Conservation (phyloP, 352 stramenopile species). For the Pythium chondricola region DNA sequence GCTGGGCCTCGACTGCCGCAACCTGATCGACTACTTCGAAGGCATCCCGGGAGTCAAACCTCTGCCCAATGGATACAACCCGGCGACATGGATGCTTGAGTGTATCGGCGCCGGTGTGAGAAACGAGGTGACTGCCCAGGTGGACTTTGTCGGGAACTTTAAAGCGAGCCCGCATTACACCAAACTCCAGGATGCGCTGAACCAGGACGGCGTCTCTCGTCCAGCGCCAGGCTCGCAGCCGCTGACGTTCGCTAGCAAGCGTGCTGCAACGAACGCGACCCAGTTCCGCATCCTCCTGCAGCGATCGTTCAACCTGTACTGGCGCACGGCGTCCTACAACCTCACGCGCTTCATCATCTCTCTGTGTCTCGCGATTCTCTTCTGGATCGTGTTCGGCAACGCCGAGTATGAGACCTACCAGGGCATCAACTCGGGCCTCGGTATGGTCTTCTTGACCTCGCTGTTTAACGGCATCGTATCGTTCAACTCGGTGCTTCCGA, state of each 20-base stretch:
- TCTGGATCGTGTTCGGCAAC: constrained; percentile 44
- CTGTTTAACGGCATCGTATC: constrained; percentile 61
- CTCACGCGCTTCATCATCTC: constrained; percentile 43
- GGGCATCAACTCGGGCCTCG: constrained; percentile 28
- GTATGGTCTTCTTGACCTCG: constrained; percentile 64
- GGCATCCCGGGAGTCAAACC: constrained; percentile 29
- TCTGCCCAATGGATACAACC: constrained; percentile 60
- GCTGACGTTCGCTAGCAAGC: constrained; percentile 18
- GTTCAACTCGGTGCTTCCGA: constrained; percentile 46
- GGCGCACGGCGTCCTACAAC: constrained; percentile 68
- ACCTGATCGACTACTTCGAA: constrained; percentile 42
- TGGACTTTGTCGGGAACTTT: constrained; percentile 24
- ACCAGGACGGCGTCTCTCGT: constrained; percentile 14
- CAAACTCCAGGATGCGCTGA: constrained; percentile 4
- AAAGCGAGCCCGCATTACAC: constrained; percentile 7
- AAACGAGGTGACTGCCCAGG: constrained; percentile 14
- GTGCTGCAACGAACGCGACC: constrained; percentile 4
- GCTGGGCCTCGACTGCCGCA: constrained; percentile 13
- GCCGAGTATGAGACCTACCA: constrained; percentile 21
- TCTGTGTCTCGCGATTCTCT: constrained; percentile 51
- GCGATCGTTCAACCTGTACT: constrained; percentile 52
- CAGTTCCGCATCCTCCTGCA: constrained; percentile 33
- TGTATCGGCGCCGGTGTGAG: constrained; percentile 42
- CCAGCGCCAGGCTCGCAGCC: constrained; percentile 1
- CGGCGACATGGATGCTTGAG: constrained; percentile 88